Percentiles rank a stretch among this genome's conserved stretches.
These are phyloP conservation scores for Podospora pseudoanserina DNA, from an alignment of 495 filamentous ascomycete species.

Conservation along the genomic window DNA sequence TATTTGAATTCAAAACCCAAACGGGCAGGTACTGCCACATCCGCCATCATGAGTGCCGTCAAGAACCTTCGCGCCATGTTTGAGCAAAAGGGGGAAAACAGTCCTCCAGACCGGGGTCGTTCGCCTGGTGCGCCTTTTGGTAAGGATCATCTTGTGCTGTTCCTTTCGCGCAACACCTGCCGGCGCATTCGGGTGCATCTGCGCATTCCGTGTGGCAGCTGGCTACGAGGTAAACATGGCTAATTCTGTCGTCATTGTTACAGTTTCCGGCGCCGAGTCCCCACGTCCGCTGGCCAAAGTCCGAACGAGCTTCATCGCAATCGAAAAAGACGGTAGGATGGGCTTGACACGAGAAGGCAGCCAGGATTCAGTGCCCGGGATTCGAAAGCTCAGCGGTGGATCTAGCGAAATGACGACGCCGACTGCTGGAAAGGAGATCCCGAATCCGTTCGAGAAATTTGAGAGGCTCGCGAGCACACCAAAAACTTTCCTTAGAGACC, in stretches of 20 bases:
- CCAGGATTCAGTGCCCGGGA: conserved; percentile 40
- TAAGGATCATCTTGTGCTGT: conserved; percentile 22
- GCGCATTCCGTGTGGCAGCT: not conserved
- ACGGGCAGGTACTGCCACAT: conserved; percentile 9
- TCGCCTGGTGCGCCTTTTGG: conserved; percentile 53
- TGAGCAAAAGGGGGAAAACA: conserved; percentile 63
- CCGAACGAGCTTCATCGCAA: conserved; percentile 76
- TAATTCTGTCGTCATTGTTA: conserved; percentile 12
- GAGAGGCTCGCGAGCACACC: conserved; percentile 25
- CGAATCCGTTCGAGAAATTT: conserved; percentile 27
- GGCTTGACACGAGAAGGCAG: conserved; percentile 43
- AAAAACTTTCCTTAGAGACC: conserved; percentile 33
- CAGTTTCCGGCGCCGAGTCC: conserved; percentile 30
- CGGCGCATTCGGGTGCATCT: not conserved
- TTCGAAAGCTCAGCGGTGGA: conserved; percentile 34
- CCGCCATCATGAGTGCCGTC: conserved; percentile 46
- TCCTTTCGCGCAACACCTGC: not conserved
- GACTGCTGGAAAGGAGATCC: conserved; percentile 29
- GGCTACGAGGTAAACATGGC: conserved; percentile 4
- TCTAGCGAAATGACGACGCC: conserved; percentile 35
- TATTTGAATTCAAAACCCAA: not conserved
- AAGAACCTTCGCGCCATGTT: conserved; percentile 83
- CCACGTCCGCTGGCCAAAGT: conserved; percentile 71
- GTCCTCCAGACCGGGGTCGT: conserved; percentile 69
- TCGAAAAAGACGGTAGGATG: conserved; percentile 60